phyloP scores from a whole-genome alignment of 345 rosid species.

The Camelina laxa region DNA sequence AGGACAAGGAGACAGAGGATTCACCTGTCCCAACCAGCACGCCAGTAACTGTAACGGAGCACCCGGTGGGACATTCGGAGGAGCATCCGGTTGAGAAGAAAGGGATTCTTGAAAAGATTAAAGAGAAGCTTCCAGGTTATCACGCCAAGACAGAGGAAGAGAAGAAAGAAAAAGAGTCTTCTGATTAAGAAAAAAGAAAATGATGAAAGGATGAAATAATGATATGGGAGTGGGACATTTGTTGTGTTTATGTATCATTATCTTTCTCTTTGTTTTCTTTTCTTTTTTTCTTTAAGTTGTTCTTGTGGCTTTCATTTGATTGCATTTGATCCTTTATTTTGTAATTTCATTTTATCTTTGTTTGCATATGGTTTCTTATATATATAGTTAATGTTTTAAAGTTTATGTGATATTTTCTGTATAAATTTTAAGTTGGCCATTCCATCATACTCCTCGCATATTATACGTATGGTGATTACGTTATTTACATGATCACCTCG shows the following conservation, averaged over 20 bases:
- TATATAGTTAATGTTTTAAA: constrained; percentile 4
- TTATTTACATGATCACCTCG: constrained; percentile 1
- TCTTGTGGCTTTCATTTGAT: constrained; percentile 24
- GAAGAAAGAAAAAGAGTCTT: constrained; percentile 47
- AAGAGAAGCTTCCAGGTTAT: constrained; percentile 81
- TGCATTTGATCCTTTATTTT: constrained; percentile 4
- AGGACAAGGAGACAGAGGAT: constrained; percentile 42
- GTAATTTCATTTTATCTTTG: constrained; percentile 25
- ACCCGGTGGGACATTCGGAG: background rate
- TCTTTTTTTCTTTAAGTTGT: background rate
- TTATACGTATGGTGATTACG: background rate
- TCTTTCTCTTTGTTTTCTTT: background rate
- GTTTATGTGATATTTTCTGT: background rate
- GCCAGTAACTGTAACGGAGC: constrained; percentile 3
- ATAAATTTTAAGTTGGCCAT: background rate
- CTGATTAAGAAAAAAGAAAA: constrained; percentile 14
- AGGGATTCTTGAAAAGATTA: constrained; percentile 79
- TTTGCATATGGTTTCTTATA: background rate
- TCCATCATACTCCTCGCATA: background rate
- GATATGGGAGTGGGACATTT: constrained; percentile 32
- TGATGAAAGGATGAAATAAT: constrained; percentile 10
- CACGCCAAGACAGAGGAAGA: constrained; percentile 59
- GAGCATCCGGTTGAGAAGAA: constrained; percentile 59
- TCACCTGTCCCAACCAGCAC: background rate
- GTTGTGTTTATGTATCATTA: constrained; percentile 26